phyloP scores from a whole-genome alignment of 2,329 filamentous ascomycete species.

The Verticillium alfalfae region DNA sequence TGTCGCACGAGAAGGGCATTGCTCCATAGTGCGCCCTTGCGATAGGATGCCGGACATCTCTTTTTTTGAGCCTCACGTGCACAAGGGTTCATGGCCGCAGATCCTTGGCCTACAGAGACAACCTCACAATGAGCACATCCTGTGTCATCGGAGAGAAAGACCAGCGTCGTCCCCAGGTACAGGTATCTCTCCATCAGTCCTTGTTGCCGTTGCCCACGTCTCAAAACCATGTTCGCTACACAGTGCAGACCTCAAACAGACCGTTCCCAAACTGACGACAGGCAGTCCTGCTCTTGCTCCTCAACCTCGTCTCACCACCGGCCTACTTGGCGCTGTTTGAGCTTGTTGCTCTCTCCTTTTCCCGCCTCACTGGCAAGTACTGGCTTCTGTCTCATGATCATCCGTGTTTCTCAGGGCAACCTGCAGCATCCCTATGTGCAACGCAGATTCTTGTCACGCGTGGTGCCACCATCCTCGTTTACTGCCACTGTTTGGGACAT shows the following conservation, averaged over 20 bases:
- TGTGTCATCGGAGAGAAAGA: too few species aligned
- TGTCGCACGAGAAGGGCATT: background rate
- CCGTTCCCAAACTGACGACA: background rate
- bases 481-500: background rate
- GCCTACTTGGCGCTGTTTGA: background rate
- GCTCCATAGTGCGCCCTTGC: background rate
- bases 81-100: too few species aligned
- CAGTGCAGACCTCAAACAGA: background rate
- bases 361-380: background rate
- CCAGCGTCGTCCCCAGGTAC: too few species aligned
- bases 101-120: too few species aligned
- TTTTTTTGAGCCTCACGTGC: too few species aligned
- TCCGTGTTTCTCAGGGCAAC: background rate
- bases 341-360: background rate
- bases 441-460: background rate
- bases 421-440: background rate
- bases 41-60: too few species aligned
- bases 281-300: background rate
- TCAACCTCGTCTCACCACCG: background rate
- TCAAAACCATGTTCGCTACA: background rate
- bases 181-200: too few species aligned
- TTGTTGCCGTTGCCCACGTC: too few species aligned
- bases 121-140: too few species aligned
- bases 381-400: background rate
- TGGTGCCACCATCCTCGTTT: background rate